Percentiles rank a stretch among this genome's conserved stretches.
These are phyloP conservation scores for Haematococcus sp. DNA, from an alignment of 139 green algal genomes.

Conservation along the genomic window DNA sequence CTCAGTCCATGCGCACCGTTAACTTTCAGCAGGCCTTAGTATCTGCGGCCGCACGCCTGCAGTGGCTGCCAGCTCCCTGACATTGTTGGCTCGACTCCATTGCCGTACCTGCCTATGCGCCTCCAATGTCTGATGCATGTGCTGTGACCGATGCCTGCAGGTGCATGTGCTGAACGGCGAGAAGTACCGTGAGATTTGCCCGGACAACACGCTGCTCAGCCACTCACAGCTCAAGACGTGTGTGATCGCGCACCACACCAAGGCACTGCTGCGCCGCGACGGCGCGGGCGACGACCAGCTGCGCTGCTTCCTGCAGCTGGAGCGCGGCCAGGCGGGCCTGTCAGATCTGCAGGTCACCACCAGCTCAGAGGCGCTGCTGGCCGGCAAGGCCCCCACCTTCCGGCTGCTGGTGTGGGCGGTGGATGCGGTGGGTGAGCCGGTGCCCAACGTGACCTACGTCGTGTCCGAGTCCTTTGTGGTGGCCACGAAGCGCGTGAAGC, in stretches of 20 bases:
- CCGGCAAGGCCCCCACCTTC: constrained; percentile 63
- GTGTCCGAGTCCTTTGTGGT: constrained; percentile 64
- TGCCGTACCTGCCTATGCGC: too few species aligned
- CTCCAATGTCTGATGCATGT: too few species aligned
- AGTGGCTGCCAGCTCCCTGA: too few species aligned
- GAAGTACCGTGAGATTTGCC: constrained; percentile 65
- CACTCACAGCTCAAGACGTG: constrained; percentile 40
- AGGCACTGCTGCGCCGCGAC: constrained; percentile 56
- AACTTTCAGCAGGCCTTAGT: too few species aligned
- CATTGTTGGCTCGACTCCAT: too few species aligned
- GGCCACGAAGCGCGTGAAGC: constrained; percentile 64
- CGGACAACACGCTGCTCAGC: constrained; percentile 56
- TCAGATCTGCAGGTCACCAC: constrained; percentile 59
- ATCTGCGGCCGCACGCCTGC: too few species aligned
- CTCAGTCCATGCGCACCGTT: too few species aligned
- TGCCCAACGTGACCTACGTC: constrained; percentile 54
- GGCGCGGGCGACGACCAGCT: constrained; percentile 42
- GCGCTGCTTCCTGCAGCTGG: constrained; percentile 44
- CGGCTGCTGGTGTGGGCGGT: constrained; percentile 60
- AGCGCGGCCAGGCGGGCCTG: constrained; percentile 44
- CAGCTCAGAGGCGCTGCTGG: constrained; percentile 56
- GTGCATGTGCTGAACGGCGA: constrained; percentile 62
- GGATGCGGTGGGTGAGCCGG: constrained; percentile 36
- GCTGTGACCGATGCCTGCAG: too few species aligned
- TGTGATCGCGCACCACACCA: constrained; percentile 50